Base-by-base conservation (phyloP, 2,329 filamentous ascomycete genomes). In the Ophioceras dolichostomum region DNA sequence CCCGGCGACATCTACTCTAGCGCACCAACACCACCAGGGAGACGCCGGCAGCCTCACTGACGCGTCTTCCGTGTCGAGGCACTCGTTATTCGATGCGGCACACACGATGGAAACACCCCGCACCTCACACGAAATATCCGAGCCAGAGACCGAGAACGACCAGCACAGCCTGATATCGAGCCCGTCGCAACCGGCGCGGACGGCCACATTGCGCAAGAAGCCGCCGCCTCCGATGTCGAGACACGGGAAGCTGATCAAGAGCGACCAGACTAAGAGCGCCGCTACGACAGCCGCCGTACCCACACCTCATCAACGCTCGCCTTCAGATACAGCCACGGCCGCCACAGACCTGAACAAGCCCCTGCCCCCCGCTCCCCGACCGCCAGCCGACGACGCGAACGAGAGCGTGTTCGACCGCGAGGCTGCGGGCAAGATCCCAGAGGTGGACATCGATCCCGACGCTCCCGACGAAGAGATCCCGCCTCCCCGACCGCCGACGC, bases 201-300 rank as follows among this genome's bases (percentile, higher is more conserved):
- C 44, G 2, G n/a, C n/a, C n/a, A 48, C 43, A 13, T 47, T 36
- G 29, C 60, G 67, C 45, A 82, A 79, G 51, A 77, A 74, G 56
- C 74, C 73, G 44, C 80, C 81, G 12, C 83, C 83, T 5, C 80
- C 81, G 6, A 85, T 72, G 51, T 86, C 81, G 36, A 75, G 83
- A 38, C 83, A 88, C 58, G 85, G 85, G 4, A 88, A 81, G 56
- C 67, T 79, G 14, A 81, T 89, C 45, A 75, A 68, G 45, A 55
- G 62, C 31, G 60, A 68, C 48, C 46, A 62, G 41, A 34, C 19
- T 38, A 30, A 30, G 27, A 26, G 22, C 12, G 12, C 7, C 22
- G 12, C 17, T 45, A 43, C 21, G 52, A 36, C 41, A 47, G 46
- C 34, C 46, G 39, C 33, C 48, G 41, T 27, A 43, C 48, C 5